Evolutionary conservation across 2,329 filamentous ascomycete genomes (phyloP).

Genomic region (Cladophialophora chaetospira): DNA sequence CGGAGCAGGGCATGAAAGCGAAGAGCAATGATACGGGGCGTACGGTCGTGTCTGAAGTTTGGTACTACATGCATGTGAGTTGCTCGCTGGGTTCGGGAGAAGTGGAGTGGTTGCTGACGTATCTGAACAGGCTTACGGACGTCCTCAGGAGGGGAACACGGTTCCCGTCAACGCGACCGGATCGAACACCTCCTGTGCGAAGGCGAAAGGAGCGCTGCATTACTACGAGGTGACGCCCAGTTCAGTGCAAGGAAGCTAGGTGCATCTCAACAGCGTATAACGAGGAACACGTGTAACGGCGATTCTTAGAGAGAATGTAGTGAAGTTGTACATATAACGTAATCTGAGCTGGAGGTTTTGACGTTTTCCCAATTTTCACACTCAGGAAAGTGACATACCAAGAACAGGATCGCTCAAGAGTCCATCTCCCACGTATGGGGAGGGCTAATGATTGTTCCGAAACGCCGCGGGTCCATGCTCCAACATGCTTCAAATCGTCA

Average conservation of each 20-base stretch:
- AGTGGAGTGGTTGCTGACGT: background rate
- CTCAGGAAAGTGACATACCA: no score
- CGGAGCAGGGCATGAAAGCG: slow-evolving; percentile 52
- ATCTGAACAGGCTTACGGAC: slow-evolving; percentile 47
- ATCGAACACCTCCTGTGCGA: slow-evolving; percentile 32
- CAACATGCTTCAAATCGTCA: no score
- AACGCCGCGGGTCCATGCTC: no score
- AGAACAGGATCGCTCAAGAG: no score
- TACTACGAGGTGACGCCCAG: slow-evolving; percentile 31
- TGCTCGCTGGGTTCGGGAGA: background rate
- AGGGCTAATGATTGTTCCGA: no score
- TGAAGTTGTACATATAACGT: background rate
- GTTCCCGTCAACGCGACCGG: slow-evolving; percentile 40
- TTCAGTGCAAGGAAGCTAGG: slow-evolving; percentile 18
- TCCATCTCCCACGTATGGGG: no score
- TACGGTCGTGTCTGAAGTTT: slow-evolving; percentile 63
- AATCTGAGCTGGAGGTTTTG: no score
- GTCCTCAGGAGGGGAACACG: slow-evolving; percentile 55
- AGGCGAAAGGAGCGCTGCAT: slow-evolving; percentile 30
- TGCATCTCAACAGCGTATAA: no score
- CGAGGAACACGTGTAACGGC: no score
- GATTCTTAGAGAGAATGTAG: no score
- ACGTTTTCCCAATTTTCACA: no score
- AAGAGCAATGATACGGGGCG: slow-evolving; percentile 58
- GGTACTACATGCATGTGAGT: slow-evolving; percentile 64